Conservation (phyloP, 2,329 filamentous ascomycete species). For the Sodiomyces alkalinus region DNA sequence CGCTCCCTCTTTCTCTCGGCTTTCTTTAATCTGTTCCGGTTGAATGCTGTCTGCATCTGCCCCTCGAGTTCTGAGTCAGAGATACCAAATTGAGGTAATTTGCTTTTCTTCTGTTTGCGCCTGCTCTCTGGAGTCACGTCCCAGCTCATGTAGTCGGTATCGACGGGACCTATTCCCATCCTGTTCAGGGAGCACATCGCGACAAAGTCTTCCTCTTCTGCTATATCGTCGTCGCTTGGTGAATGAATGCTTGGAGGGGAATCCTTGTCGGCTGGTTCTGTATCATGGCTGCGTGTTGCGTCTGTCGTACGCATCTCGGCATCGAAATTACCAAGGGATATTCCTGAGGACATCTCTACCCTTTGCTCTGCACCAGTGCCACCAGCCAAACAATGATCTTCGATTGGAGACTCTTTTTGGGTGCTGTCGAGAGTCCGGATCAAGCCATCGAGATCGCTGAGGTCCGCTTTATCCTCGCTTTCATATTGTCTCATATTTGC, state of each 20-base stretch:
- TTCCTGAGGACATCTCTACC: too few species aligned
- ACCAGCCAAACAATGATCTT: too few species aligned
- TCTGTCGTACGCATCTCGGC: too few species aligned
- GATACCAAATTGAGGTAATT: constrained; percentile 35
- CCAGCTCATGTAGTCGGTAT: constrained; percentile 78
- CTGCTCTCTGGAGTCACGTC: constrained; percentile 48
- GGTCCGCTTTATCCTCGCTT: constrained; percentile 40
- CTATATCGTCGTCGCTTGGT: too few species aligned
- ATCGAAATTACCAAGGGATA: too few species aligned
- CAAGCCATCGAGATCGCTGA: constrained; percentile 18
- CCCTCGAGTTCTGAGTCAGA: constrained; percentile 54
- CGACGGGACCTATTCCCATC: constrained; percentile 47
- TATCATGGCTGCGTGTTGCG: too few species aligned
- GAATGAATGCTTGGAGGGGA: too few species aligned
- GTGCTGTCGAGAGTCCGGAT: not conserved
- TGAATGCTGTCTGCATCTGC: constrained; percentile 42
- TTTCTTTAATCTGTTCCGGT: constrained; percentile 57
- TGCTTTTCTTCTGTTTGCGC: constrained; percentile 42
- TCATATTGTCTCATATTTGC: constrained; percentile 39
- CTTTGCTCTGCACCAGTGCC: too few species aligned
- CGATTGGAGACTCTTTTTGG: too few species aligned
- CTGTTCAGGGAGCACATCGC: too few species aligned
- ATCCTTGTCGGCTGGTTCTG: too few species aligned
- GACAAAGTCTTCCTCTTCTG: too few species aligned
- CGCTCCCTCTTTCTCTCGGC: constrained; percentile 53